phyloP scores from a whole-genome alignment of 108 stramenopile species.

The Tribonema minus region DNA sequence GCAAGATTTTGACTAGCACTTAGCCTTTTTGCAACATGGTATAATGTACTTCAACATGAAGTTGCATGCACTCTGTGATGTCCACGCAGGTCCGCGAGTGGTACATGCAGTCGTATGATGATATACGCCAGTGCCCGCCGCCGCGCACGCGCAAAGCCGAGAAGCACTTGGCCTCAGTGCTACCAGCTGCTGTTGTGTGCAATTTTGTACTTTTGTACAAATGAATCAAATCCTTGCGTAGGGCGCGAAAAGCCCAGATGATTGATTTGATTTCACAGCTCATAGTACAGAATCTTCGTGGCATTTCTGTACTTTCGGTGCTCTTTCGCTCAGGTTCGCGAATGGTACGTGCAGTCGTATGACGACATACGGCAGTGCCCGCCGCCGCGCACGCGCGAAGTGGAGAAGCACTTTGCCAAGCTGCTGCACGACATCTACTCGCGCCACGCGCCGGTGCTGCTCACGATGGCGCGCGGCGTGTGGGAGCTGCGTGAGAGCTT shows the following conservation, averaged over 20 bases:
- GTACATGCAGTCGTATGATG: slow-evolving; percentile 78
- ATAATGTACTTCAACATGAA: too few species aligned
- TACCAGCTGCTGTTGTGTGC: slow-evolving; percentile 57
- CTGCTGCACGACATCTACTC: slow-evolving; percentile 84
- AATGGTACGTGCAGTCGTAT: slow-evolving; percentile 80
- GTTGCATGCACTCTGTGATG: too few species aligned
- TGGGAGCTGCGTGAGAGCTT: slow-evolving; percentile 75
- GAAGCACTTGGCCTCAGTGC: slow-evolving; percentile 68
- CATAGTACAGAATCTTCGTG: too few species aligned
- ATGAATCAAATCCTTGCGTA: too few species aligned
- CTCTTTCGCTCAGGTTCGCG: too few species aligned
- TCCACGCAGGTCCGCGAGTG: slow-evolving; percentile 78
- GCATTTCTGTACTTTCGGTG: too few species aligned
- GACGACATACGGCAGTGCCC: slow-evolving; percentile 70
- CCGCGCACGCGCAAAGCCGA: slow-evolving; percentile 67
- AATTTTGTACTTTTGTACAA: slow-evolving; percentile 65
- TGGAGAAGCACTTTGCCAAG: slow-evolving; percentile 71
- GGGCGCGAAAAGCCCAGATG: too few species aligned
- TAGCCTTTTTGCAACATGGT: too few species aligned
- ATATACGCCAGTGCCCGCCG: slow-evolving; percentile 67
- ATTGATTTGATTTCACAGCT: too few species aligned
- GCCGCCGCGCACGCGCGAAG: slow-evolving; percentile 60
- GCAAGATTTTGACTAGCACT: too few species aligned
- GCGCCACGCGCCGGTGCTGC: slow-evolving; percentile 80
- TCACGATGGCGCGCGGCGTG: slow-evolving; percentile 93